Base-by-base conservation (phyloP, 2,329 filamentous ascomycete species). In the Aspergillus novofumigatus region DNA sequence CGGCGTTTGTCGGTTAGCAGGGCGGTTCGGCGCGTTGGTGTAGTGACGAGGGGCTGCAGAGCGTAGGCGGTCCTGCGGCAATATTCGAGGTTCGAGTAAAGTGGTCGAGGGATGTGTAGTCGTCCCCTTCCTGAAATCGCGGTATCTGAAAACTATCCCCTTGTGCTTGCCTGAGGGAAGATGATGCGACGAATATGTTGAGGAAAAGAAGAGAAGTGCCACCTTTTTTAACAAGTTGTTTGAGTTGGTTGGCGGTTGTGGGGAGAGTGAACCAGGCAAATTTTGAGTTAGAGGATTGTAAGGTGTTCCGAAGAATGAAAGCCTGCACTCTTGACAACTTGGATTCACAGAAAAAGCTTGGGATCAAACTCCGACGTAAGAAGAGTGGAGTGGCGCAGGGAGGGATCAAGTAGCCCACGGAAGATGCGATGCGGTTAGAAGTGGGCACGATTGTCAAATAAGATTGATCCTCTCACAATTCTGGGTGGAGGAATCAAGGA, bases 241-340 rank as follows among this genome's bases (percentile, higher is more conserved):
- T 54, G 56, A 57, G 54, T 53, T 62, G 62, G 62, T 63, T 64
- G 63, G 63, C 60, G 57, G 60, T 51, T 32, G 20, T 51, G 49
- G 59, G 52, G 53, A 57, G 55, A 38, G 56, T 26, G 53, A 58
- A 50, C 50, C 48, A 35, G 23, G 48, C 47, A 58, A 51, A 57
- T 54, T 53, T 57, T 48, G 51, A 59, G 59, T 60, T 62, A 59
- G 63, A 54, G 50, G 60, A 60, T 58, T 54, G 56, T 56, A 61
- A 56, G 59, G 52, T 52, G 59, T 49, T 53, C 53, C 51, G 29
- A 57, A 51, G 55, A 56, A 54, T 56, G 53, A 49, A 56, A 55
- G 53, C 41, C 52, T 62, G 58, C 10, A 14, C 44, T 47, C 11
- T 14, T 14, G 14, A 38, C 32, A 38, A 26, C n/a, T 26, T 26